These are phyloP conservation scores for Areca catechu DNA, from an alignment of 176 grass and related monocot species.

Conservation along the genomic window DNA sequence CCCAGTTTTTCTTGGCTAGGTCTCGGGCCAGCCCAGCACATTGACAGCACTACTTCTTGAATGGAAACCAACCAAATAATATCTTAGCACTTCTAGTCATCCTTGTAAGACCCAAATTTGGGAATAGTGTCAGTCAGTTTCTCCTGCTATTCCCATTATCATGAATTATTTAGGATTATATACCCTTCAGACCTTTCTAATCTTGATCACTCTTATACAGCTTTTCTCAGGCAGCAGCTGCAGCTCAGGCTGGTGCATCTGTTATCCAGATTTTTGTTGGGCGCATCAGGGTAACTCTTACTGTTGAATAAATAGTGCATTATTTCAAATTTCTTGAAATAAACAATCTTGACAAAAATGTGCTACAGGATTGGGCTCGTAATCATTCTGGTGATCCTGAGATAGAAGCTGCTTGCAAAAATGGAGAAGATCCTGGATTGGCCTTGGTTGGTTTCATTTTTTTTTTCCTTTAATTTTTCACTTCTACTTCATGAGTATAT, in stretches of 20 bases:
- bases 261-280: conserved; percentile 97
- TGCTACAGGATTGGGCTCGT: conserved; percentile 70
- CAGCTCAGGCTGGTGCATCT: conserved; percentile 92
- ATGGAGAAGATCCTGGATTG: conserved; percentile 80
- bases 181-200: background rate
- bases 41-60: too few species aligned
- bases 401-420: conserved; percentile 72
- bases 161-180: too few species aligned
- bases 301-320: too few species aligned
- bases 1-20: too few species aligned
- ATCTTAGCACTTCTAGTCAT: too few species aligned
- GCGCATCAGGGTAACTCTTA: conserved; percentile 63
- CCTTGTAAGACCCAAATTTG: too few species aligned
- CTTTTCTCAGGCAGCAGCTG: conserved; percentile 93
- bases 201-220: conserved; percentile 41
- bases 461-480: too few species aligned
- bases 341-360: conserved; percentile 14
- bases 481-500: too few species aligned
- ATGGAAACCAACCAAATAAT: too few species aligned
- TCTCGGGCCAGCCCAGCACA: too few species aligned
- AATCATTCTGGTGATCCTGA: conserved; percentile 84
- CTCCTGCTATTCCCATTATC: too few species aligned
- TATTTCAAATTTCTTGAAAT: background rate
- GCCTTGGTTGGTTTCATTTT: conserved; percentile 50
- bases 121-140: too few species aligned